These are phyloP conservation scores for Pleurotus tuoliensis DNA, from an alignment of 768 basidiomycete species.

Conservation along the genomic window DNA sequence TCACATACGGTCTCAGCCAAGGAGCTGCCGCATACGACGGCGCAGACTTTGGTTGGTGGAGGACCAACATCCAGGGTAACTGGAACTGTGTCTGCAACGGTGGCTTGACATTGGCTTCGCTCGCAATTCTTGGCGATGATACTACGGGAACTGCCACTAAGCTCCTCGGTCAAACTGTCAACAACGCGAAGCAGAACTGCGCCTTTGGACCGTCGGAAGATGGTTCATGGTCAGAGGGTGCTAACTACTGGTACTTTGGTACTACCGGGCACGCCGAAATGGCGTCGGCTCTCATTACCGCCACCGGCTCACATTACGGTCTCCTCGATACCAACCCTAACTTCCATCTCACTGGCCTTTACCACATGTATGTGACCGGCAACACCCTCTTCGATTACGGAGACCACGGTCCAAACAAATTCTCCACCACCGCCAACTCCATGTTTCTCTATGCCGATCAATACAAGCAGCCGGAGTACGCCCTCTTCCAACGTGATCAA, in stretches of 20 bases:
- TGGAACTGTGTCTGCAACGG: constrained; percentile 98
- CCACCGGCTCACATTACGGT: constrained; percentile 80
- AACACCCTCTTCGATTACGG: constrained; percentile 83
- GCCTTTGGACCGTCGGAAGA: constrained; percentile 57
- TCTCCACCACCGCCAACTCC: constrained; percentile 85
- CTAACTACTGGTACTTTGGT: constrained; percentile 96
- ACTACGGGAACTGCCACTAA: constrained; percentile 64
- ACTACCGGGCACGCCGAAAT: constrained; percentile 90
- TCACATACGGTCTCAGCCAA: constrained; percentile 69
- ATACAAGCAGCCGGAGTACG: constrained; percentile 69
- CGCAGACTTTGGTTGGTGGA: constrained; percentile 75
- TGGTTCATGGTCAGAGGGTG: constrained; percentile 91
- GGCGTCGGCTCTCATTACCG: constrained; percentile 74
- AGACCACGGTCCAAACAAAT: constrained; percentile 94
- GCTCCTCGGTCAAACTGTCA: constrained; percentile 63
- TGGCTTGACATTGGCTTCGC: constrained; percentile 83
- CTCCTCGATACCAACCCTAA: constrained; percentile 69
- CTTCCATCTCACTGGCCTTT: constrained; percentile 69
- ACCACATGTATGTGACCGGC: constrained; percentile 87
- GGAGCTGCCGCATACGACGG: constrained; percentile 55
- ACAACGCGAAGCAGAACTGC: constrained; percentile 79
- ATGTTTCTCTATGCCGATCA: constrained; percentile 74
- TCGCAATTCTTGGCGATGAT: constrained; percentile 87
- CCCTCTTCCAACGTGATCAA: constrained; percentile 90
- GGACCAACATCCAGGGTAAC: constrained; percentile 69